Conservation (phyloP, 371 early-diverging fungal genomes). For the Synchytrium microbalum region DNA sequence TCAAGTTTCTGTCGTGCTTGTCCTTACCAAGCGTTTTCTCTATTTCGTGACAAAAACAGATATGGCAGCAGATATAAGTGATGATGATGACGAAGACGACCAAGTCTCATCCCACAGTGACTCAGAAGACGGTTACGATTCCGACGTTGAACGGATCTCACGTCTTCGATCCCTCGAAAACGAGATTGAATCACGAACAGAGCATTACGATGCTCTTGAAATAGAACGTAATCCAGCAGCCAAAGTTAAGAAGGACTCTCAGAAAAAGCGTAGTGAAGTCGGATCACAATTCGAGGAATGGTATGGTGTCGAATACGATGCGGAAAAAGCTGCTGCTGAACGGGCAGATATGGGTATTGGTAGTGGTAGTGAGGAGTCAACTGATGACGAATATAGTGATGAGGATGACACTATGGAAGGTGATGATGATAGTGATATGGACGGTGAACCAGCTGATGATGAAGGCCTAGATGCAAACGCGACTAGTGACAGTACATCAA, state of each 20-base stretch:
- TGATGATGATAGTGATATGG: constrained; percentile 34
- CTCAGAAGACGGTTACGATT: constrained; percentile 30
- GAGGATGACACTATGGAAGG: constrained; percentile 23
- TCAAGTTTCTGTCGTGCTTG: no score
- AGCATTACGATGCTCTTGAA: constrained; percentile 60
- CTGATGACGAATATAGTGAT: constrained; percentile 23
- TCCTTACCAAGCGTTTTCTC: no score
- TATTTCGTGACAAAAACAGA: no score
- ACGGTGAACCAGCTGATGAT: constrained; percentile 20
- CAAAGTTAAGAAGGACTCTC: constrained; percentile 55
- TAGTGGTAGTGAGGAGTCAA: constrained; percentile 25
- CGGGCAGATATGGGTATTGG: constrained; percentile 10
- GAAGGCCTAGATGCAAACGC: no score
- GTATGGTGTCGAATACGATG: constrained; percentile 43
- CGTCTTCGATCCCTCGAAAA: constrained; percentile 3
- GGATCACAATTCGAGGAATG: constrained; percentile 52
- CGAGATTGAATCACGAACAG: constrained; percentile 30
- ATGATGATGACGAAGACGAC: constrained; percentile 25
- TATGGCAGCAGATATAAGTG: neutral
- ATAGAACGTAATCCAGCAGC: constrained; percentile 67
- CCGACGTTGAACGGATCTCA: constrained; percentile 39
- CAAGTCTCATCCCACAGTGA: constrained; percentile 19
- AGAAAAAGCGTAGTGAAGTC: constrained; percentile 63
- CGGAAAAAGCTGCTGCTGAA: constrained; percentile 18
- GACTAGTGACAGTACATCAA: no score